Evolutionary conservation across 768 basidiomycete species (phyloP).

Genomic region (Leccinellum rugosiceps): DNA sequence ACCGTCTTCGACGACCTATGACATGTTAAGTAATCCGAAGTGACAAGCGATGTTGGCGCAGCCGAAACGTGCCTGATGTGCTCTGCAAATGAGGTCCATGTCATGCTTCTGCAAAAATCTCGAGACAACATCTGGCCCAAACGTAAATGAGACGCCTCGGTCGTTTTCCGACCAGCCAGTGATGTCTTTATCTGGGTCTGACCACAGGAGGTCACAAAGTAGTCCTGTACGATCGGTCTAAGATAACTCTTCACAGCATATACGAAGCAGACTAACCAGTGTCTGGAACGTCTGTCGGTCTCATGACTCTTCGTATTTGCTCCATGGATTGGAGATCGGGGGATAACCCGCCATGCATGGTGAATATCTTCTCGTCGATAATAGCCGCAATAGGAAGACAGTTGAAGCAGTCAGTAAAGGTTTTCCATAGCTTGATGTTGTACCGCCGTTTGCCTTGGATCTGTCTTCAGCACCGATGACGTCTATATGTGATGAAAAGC

Average conservation of each 20-base stretch:
- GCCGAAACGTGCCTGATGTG: conserved; percentile 77
- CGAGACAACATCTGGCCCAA: conserved; percentile 96
- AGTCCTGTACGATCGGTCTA: conserved; percentile 51
- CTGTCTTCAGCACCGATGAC: conserved; percentile 9
- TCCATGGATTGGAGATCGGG: conserved; percentile 99
- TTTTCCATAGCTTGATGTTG: conserved; percentile 99
- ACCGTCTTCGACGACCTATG: conserved; percentile 94
- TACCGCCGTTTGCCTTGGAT: conserved; percentile 93
- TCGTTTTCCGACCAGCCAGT: conserved; percentile 99
- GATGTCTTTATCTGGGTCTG: conserved; percentile 99
- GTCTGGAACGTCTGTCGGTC: conserved; percentile 98
- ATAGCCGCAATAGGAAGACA: conserved; percentile 98
- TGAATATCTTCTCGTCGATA: conserved; percentile 99
- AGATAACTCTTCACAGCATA: neutral
- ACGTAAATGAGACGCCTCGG: conserved; percentile 97
- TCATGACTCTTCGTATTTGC: conserved; percentile 98
- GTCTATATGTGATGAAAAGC: neutral
- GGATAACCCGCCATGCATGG: conserved; percentile 97
- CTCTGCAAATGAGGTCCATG: conserved; percentile 98
- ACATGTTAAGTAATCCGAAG: conserved; percentile 1
- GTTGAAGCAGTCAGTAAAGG: conserved; percentile 99
- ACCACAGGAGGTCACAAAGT: conserved; percentile 96
- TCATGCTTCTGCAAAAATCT: conserved; percentile 99
- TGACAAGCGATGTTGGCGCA: neutral
- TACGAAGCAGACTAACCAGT: conserved; percentile 58